Evolutionary conservation across 116 monocot species (phyloP), one percentile per base, ranked within the genome.

Genomic region (Iris pallida): DNA sequence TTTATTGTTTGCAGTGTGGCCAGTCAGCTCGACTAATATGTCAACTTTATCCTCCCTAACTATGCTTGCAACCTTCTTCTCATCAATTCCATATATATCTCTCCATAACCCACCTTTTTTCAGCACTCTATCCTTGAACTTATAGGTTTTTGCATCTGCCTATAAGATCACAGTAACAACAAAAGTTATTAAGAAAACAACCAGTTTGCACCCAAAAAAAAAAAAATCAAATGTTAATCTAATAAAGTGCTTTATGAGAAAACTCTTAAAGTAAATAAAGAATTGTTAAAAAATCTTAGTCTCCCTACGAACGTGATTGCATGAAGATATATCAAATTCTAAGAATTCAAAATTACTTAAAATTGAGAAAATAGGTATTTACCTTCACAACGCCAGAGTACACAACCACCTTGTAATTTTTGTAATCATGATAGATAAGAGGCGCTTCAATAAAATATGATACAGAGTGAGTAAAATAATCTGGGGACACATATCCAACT

Each of bases 361-460:
- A 49, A 61, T 12, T 20, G 42, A 16, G 20, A 54, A 63, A 76
- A 44, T 43, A 2, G 12, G n/a, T 7, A 18, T 42, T 45, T 88
- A 92, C 97, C 97, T 98, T 98, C 20, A 98, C 97, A 76, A 98
- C 97, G 15, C 90, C 90, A 47, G 97, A 98, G 54, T 98, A 98
- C 42, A 90, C 88, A 64, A 98, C 80, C 52, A 98, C 93, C 76
- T 92, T 92, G 83, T 84, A 98, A 68, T 75, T 80, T 47, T 68
- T 54, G 66, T 90, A 90, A 30, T 98, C 85, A 76, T 98, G 93
- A 57, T 80, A 75, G 5, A 78, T 45, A 62, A 98, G 88, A n/a
- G 97, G 97, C 15, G 97, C 97, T 77, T 92, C 97, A 16, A 98
- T 92, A 73, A 98, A 98, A 82, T 98, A 98, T 12, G 97, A 98